Evolutionary conservation across 2,329 filamentous ascomycete genomes (phyloP).

Genomic region (Geosmithia putterillii): DNA sequence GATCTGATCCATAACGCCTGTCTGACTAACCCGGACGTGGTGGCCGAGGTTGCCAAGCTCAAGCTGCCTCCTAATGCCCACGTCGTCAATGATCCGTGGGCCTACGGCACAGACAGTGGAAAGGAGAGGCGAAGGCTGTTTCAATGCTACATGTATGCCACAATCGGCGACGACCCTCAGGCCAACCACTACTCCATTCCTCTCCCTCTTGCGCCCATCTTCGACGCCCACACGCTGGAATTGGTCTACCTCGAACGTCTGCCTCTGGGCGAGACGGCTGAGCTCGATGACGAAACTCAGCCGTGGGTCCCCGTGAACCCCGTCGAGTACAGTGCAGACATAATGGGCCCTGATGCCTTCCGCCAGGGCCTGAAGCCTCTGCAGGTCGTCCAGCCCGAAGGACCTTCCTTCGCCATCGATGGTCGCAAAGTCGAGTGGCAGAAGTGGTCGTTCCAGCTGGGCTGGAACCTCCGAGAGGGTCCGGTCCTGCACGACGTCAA

Average conservation of each 20-base stretch:
- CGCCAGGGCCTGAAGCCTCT: conserved; percentile 53
- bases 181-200: conserved; percentile 8
- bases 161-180: conserved; percentile 4
- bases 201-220: conserved; percentile 6
- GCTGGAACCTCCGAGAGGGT: conserved; percentile 59
- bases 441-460: conserved; percentile 58
- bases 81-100: neutral
- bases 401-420: conserved; percentile 47
- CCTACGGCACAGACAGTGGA: neutral
- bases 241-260: conserved; percentile 2
- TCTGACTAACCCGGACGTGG: conserved; percentile 4
- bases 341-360: neutral
- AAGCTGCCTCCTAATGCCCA: conserved; percentile 4
- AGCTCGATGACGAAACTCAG: neutral
- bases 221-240: conserved; percentile 7
- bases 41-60: conserved; percentile 7
- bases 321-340: conserved; percentile 4
- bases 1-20: neutral
- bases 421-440: conserved; percentile 46
- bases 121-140: conserved; percentile 2
- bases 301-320: neutral
- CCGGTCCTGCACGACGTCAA: conserved; percentile 57
- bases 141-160: conserved; percentile 8
- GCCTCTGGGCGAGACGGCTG: neutral
- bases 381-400: conserved; percentile 58